These are phyloP conservation scores for Celoporthe dispersa DNA, from an alignment of 2,329 filamentous ascomycete species.

Conservation along the genomic window DNA sequence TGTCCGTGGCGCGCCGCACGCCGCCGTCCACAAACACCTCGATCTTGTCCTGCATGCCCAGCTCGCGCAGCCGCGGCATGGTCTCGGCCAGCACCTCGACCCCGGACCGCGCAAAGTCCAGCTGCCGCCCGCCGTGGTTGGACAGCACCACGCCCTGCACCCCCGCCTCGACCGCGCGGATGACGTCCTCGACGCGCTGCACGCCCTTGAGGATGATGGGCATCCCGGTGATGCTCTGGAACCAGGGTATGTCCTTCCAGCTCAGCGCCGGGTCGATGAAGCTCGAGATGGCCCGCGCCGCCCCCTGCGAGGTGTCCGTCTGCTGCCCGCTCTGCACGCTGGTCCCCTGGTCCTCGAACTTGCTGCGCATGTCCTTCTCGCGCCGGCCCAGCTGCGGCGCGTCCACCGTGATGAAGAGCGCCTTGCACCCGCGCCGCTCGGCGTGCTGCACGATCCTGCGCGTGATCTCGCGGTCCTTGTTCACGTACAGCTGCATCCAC, in stretches of 20 bases:
- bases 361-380: conserved; percentile 97
- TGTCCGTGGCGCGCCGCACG: conserved; percentile 86
- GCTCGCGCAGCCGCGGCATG: conserved; percentile 80
- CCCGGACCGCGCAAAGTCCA: conserved; percentile 87
- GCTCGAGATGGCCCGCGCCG: conserved; percentile 89
- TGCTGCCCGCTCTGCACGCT: conserved; percentile 77
- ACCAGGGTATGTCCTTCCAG: conserved; percentile 96
- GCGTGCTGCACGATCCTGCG: conserved; percentile 89
- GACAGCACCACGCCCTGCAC: conserved; percentile 91
- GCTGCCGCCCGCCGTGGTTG: conserved; percentile 93
- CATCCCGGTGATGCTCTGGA: conserved; percentile 86
- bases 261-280: conserved; percentile 95
- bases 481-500: conserved; percentile 97
- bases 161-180: conserved; percentile 80
- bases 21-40: conserved; percentile 94
- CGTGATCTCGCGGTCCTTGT: conserved; percentile 92
- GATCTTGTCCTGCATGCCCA: conserved; percentile 74
- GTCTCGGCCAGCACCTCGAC: conserved; percentile 93
- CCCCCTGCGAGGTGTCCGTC: conserved; percentile 88
- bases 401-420: conserved; percentile 97
- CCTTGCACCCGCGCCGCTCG: conserved; percentile 89
- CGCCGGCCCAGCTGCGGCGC: conserved; percentile 92
- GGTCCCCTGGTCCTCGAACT: conserved; percentile 83
- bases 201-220: conserved; percentile 97
- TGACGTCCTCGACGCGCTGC: conserved; percentile 92